Evolutionary conservation across 768 basidiomycete species (phyloP), one percentile per base, ranked within the genome.

Genomic region (Lactarius sp.): DNA sequence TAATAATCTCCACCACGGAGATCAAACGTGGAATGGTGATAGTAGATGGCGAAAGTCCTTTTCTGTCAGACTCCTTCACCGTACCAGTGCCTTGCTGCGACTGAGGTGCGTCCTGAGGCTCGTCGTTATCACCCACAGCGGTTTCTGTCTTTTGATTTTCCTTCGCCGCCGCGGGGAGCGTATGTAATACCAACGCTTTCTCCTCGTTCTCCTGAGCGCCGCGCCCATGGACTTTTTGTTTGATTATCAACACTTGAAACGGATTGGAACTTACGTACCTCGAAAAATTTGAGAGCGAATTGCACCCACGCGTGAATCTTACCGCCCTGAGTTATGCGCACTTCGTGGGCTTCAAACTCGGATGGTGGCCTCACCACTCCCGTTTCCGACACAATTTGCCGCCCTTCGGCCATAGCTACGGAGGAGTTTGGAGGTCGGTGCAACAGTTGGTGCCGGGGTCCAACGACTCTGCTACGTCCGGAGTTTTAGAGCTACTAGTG

Each of bases 1-100:
- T 94, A 69, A 92, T 83, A 60, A 94, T 90, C 73, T 95, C 92
- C 0, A 85, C 85, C 4, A 92, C 87, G 0, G 86, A 84, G 42
- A 94, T 77, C 8, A 95, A 79, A 0, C 87, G 83, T 0, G 90
- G 84, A 5, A 84, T 79, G 8, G 76, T 71, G 0, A 75, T 67
- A 41, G 76, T 74, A 0, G 82, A 78, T 3, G 77, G 16, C 72
- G 70, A 3, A 73, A 74, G 52, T 74, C 70, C 37, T 70, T 52
- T 51, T 65, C 57, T 61, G 55, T 67, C 66, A 2, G 37, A 49
- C 18, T 56, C 49, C 33, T 60, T 33, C 50, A 36, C 56, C 36
- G 51, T 36, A 20, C 41, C 20, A 9, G 41, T 37, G 55, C 4
- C 33, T 64, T 66, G 56, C 37, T 59, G 44, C 58, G 62, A 58